These are phyloP conservation scores for Deinandra increscens DNA, from an alignment of 129 eudicot species.

Conservation along the genomic window DNA sequence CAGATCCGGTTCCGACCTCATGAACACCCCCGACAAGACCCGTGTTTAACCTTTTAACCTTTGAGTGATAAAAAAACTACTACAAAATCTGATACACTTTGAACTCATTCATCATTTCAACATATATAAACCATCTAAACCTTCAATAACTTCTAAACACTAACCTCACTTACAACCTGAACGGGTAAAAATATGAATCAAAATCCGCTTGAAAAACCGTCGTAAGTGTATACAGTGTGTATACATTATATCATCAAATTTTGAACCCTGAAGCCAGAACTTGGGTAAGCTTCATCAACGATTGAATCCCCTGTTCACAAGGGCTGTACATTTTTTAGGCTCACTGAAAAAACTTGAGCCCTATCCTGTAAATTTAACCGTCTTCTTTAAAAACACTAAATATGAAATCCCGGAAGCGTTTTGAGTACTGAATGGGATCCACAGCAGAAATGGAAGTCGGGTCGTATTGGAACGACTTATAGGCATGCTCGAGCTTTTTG, in stretches of 20 bases:
- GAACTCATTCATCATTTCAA: constrained; percentile 20
- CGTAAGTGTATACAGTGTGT: constrained; percentile 23
- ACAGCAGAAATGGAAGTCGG: constrained; percentile 80
- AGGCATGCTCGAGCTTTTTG: constrained; percentile 87
- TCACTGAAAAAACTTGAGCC: constrained; percentile 32
- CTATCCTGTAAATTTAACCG: constrained; percentile 22
- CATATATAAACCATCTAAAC: constrained; percentile 20
- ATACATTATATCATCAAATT: constrained; percentile 15
- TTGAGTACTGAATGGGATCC: constrained; percentile 73
- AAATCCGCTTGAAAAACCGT: constrained; percentile 12
- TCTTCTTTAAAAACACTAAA: constrained; percentile 59
- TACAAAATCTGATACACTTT: constrained; percentile 9
- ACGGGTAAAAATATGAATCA: constrained; percentile 26
- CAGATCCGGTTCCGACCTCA: not conserved
- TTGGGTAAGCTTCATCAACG: not conserved
- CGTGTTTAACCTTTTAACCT: not conserved
- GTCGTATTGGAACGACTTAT: constrained; percentile 68
- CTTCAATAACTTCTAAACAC: constrained; percentile 25
- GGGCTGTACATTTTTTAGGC: constrained; percentile 37
- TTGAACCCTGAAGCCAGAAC: constrained; percentile 23
- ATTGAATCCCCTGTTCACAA: constrained; percentile 10
- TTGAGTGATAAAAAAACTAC: not conserved
- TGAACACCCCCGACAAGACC: not conserved
- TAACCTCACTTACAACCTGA: constrained; percentile 22
- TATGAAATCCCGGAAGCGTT: constrained; percentile 72